These are phyloP conservation scores for Beauveria sp. DNA, from an alignment of 2,329 filamentous ascomycete species.

Conservation along the genomic window DNA sequence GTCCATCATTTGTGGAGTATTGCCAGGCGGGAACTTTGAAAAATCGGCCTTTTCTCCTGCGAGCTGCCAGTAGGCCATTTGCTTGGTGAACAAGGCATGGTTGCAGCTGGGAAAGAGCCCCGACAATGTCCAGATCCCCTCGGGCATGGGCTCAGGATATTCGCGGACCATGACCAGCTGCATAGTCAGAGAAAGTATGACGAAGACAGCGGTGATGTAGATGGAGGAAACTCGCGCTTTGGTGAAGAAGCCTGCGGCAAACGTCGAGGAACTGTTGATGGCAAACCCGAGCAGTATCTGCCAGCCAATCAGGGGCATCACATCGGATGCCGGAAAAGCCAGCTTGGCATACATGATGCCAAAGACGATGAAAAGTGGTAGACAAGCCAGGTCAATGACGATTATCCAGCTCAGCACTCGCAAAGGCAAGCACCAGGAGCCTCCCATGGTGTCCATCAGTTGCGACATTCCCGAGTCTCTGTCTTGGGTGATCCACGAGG, in stretches of 20 bases:
- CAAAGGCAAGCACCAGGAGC: slow-evolving; percentile 15
- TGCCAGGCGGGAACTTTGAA: slow-evolving; percentile 2
- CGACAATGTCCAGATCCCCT: slow-evolving; percentile 9
- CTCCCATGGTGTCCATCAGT: slow-evolving; percentile 39
- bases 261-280: slow-evolving; percentile 59
- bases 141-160: neutral
- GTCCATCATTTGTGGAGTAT: slow-evolving; percentile 8
- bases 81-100: slow-evolving; percentile 18
- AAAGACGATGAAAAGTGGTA: slow-evolving; percentile 35
- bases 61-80: slow-evolving; percentile 18
- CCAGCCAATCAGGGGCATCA: slow-evolving; percentile 25
- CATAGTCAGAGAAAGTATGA: slow-evolving; percentile 18
- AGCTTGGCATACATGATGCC: slow-evolving; percentile 13
- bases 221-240: slow-evolving; percentile 23
- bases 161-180: neutral
- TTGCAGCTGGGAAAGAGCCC: slow-evolving; percentile 19
- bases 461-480: slow-evolving; percentile 24
- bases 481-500: slow-evolving; percentile 20
- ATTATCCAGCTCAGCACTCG: slow-evolving; percentile 21
- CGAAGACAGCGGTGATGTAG: slow-evolving; percentile 21
- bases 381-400: slow-evolving; percentile 18
- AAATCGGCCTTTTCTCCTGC: slow-evolving; percentile 9
- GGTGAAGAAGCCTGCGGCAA: slow-evolving; percentile 33
- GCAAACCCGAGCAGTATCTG: slow-evolving; percentile 39
- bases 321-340: neutral